Evolutionary conservation across 2,329 filamentous ascomycete genomes (phyloP).

Genomic region (Diaporthe vexans): DNA sequence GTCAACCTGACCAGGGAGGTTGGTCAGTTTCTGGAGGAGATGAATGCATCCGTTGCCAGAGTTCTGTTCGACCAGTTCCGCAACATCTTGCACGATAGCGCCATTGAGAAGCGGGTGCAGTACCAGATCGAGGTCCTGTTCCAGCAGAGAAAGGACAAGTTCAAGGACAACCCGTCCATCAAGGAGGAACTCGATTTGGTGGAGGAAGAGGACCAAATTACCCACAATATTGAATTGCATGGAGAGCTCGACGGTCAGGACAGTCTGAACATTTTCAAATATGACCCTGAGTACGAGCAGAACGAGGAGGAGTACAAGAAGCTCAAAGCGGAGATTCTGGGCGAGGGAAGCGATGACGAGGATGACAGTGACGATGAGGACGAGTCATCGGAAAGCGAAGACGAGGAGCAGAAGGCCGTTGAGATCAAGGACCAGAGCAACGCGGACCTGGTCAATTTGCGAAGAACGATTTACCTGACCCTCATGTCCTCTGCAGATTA

Average conservation of each 20-base stretch:
- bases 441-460: slow-evolving; percentile 92
- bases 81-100: slow-evolving; percentile 94
- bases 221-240: slow-evolving; percentile 85
- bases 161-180: slow-evolving; percentile 93
- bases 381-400: slow-evolving; percentile 78
- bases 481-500: slow-evolving; percentile 98
- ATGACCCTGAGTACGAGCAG: slow-evolving; percentile 88
- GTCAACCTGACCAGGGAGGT: slow-evolving; percentile 94
- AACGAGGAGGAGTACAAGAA: slow-evolving; percentile 92
- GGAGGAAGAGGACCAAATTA: slow-evolving; percentile 98
- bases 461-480: slow-evolving; percentile 95
- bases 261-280: slow-evolving; percentile 94
- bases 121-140: slow-evolving; percentile 99
- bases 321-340: slow-evolving; percentile 92
- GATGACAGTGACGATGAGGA: slow-evolving; percentile 78
- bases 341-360: slow-evolving; percentile 90
- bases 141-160: slow-evolving; percentile 94
- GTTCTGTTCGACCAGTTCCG: slow-evolving; percentile 97
- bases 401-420: slow-evolving; percentile 83
- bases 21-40: slow-evolving; percentile 93
- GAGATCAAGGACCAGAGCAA: slow-evolving; percentile 99
- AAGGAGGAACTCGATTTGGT: slow-evolving; percentile 95
- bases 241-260: slow-evolving; percentile 90
- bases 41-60: slow-evolving; percentile 89
- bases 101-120: slow-evolving; percentile 98